These are phyloP conservation scores for Biscutella laevigata DNA, from an alignment of 441 rosid genomes.

Conservation along the genomic window DNA sequence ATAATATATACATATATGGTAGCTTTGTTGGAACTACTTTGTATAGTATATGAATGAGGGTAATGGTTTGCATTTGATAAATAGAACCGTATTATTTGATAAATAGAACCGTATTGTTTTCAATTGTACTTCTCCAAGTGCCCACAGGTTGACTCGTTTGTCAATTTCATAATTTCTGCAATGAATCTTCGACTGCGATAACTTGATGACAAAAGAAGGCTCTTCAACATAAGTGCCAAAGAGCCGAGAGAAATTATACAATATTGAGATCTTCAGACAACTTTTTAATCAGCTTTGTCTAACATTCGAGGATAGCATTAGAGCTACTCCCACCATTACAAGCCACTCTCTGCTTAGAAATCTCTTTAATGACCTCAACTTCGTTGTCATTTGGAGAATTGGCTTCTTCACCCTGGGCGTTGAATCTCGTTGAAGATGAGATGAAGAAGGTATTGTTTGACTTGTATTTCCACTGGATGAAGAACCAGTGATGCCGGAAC, in stretches of 20 bases:
- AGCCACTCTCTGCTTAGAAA: too few species aligned
- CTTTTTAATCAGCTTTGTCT: not conserved
- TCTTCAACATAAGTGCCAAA: not conserved
- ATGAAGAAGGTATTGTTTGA: too few species aligned
- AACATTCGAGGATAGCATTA: too few species aligned
- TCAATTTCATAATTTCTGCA: not conserved
- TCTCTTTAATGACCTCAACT: too few species aligned
- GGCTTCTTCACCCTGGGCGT: too few species aligned
- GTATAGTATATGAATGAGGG: conserved; percentile 22
- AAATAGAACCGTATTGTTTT: conserved; percentile 3
- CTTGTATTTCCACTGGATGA: too few species aligned
- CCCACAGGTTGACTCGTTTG: not conserved
- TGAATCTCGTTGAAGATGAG: too few species aligned
- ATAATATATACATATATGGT: conserved; percentile 3
- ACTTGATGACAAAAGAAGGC: not conserved
- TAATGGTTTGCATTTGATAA: conserved; percentile 19
- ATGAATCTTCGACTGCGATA: not conserved
- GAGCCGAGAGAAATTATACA: not conserved
- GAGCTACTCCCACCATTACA: too few species aligned
- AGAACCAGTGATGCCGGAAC: too few species aligned
- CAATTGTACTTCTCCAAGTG: not conserved
- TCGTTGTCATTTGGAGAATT: too few species aligned
- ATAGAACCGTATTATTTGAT: too few species aligned
- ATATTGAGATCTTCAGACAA: not conserved
- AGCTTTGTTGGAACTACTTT: conserved; percentile 21